Percentiles rank a stretch among this genome's conserved stretches.
phyloP scores from a whole-genome alignment of 768 basidiomycete genomes.

The Xerocomellus dryophilus region DNA sequence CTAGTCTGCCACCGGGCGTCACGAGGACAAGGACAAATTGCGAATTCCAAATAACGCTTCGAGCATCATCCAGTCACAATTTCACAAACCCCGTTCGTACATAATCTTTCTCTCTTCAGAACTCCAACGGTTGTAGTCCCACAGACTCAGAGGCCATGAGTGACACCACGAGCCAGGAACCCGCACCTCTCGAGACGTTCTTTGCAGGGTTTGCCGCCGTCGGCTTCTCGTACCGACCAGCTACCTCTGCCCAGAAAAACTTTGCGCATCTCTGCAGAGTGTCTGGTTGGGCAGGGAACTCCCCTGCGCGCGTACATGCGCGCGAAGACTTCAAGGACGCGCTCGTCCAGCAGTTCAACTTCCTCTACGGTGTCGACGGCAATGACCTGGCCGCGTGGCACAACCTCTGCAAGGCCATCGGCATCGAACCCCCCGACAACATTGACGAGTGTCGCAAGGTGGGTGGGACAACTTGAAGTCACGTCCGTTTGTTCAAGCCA shows the following conservation, averaged over 20 bases:
- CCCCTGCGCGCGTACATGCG: neutral
- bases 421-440: constrained; percentile 14
- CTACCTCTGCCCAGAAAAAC: constrained; percentile 8
- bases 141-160: neutral
- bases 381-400: constrained; percentile 19
- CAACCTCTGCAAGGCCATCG: constrained; percentile 17
- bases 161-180: neutral
- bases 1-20: too few relatives aligned
- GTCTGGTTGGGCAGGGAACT: constrained; percentile 3
- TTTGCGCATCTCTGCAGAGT: constrained; percentile 14
- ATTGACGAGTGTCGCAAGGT: constrained; percentile 20
- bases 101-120: too few relatives aligned
- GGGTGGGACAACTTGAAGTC: neutral
- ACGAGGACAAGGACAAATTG: too few relatives aligned
- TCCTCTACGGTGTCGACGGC: constrained; percentile 17
- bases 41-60: too few relatives aligned
- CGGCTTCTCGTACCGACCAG: constrained; percentile 13
- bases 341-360: constrained; percentile 27
- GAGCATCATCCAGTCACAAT: too few relatives aligned
- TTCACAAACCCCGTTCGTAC: too few relatives aligned
- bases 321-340: constrained; percentile 17
- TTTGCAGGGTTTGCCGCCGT: constrained; percentile 9
- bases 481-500: neutral
- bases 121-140: too few relatives aligned
- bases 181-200: constrained; percentile 12